phyloP scores from a whole-genome alignment of 345 rosid genomes.

The Diplotaxis tenuifolia region DNA sequence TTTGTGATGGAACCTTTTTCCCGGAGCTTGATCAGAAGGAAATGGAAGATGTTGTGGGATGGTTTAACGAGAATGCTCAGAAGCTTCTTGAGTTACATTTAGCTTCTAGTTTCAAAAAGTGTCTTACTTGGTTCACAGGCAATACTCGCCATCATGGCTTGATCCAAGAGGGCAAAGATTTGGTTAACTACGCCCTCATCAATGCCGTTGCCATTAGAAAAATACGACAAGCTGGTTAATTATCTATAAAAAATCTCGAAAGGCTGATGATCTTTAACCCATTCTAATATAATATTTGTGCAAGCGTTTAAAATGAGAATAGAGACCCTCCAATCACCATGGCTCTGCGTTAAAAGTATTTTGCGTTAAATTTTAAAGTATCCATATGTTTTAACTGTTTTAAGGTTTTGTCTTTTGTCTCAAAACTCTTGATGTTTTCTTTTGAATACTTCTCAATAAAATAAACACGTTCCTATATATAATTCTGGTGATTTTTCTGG shows the following conservation, averaged over 20 bases:
- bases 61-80: constrained; percentile 77
- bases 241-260: no score
- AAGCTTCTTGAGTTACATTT: constrained; percentile 81
- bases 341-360: no score
- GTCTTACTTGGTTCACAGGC: constrained; percentile 70
- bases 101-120: constrained; percentile 74
- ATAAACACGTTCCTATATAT: no score
- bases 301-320: constrained; percentile 76
- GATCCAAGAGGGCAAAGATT: constrained; percentile 78
- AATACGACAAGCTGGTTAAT: constrained; percentile 84
- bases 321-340: constrained; percentile 91
- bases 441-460: no score
- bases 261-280: no score
- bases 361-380: no score
- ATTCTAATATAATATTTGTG: no score
- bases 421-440: no score
- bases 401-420: no score
- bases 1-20: constrained; percentile 92
- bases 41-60: constrained; percentile 77
- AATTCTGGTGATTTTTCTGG: no score
- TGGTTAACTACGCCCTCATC: constrained; percentile 81
- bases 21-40: constrained; percentile 78
- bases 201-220: constrained; percentile 82
- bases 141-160: constrained; percentile 56
- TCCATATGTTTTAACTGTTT: no score